A percentile compares a stretch with the other conserved stretches of the same genome.
These are phyloP conservation scores for Termitomyces sp. DNA, from an alignment of 768 basidiomycete species.

Conservation along the genomic window DNA sequence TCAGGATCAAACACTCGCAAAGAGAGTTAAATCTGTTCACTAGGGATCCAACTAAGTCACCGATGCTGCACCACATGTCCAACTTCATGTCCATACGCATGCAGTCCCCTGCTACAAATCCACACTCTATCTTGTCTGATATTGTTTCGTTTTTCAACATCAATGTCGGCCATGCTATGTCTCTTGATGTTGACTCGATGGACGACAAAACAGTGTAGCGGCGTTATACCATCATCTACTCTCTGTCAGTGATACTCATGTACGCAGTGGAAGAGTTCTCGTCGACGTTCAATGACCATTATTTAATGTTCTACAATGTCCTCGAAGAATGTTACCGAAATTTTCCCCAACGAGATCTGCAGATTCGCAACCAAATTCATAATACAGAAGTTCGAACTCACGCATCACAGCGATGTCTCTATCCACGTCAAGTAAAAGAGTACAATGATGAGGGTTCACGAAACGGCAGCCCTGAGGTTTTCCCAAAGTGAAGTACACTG, in stretches of 20 bases:
- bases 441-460: too few relatives aligned
- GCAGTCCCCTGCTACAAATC: neutral
- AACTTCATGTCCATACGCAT: neutral
- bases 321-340: neutral
- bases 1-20: slow-evolving; percentile 8
- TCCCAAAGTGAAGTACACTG: too few relatives aligned
- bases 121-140: neutral
- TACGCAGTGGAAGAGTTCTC: neutral
- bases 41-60: slow-evolving; percentile 18
- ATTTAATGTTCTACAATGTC: neutral
- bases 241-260: neutral
- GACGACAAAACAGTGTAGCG: neutral
- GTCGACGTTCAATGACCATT: neutral
- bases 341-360: neutral
- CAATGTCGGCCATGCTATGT: neutral
- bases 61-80: neutral
- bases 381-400: too few relatives aligned
- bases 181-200: neutral
- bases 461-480: too few relatives aligned
- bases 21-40: slow-evolving; percentile 40
- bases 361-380: neutral
- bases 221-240: neutral
- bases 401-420: too few relatives aligned
- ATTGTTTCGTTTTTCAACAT: neutral
- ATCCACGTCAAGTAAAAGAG: too few relatives aligned